These are phyloP conservation scores for Penicillium sp. DNA, from an alignment of 2,329 filamentous ascomycete genomes.

Conservation along the genomic window DNA sequence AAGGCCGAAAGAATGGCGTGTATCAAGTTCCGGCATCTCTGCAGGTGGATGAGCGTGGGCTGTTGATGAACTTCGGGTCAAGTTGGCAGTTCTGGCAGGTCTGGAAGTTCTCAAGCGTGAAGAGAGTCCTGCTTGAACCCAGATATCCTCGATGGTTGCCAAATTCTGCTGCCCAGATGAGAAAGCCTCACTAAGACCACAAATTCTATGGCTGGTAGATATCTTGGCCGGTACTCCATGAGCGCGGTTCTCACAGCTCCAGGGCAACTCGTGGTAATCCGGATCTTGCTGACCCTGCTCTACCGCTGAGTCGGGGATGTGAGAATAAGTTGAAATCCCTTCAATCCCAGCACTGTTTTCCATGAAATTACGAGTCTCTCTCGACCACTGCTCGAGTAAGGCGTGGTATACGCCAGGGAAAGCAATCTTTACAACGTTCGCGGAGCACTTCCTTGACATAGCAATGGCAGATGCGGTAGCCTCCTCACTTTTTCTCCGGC, in stretches of 20 bases:
- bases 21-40: not conserved
- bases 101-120: not conserved
- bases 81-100: not conserved
- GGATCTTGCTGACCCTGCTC: not conserved
- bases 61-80: not conserved
- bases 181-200: not conserved
- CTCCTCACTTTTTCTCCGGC: not conserved
- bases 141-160: not conserved
- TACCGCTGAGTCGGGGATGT: not conserved
- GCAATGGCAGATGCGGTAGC: not conserved
- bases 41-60: not conserved
- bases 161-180: not conserved
- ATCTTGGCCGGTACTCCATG: not conserved
- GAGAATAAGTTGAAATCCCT: not conserved
- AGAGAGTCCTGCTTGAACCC: not conserved
- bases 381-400: slow-evolving; percentile 16
- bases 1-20: slow-evolving; percentile 14
- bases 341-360: not conserved
- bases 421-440: slow-evolving; percentile 15
- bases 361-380: not conserved
- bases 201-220: not conserved
- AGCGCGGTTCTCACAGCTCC: not conserved
- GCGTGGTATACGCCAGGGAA: slow-evolving; percentile 21
- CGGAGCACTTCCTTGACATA: slow-evolving; percentile 8
- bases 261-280: not conserved